These are phyloP conservation scores for Pseudonitzschia delicatissima DNA, from an alignment of 108 stramenopile species.

Conservation along the genomic window DNA sequence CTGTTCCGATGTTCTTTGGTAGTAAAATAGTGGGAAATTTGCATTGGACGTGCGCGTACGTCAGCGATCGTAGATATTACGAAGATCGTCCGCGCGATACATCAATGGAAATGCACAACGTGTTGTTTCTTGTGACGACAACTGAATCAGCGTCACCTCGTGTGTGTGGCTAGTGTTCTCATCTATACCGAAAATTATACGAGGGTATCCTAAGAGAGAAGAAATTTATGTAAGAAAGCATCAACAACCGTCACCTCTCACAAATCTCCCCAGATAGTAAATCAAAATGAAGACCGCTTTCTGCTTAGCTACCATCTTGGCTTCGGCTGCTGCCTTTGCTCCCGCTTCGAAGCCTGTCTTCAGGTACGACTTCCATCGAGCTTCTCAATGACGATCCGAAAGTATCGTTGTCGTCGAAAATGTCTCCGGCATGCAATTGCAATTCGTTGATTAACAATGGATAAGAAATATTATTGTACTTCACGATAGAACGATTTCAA, in stretches of 20 bases:
- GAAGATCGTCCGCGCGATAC: not conserved
- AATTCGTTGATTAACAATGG: too few species aligned
- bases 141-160: not conserved
- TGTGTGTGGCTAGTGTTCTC: slow-evolving; percentile 9
- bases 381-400: too few species aligned
- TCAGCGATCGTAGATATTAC: slow-evolving; percentile 2
- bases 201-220: too few species aligned
- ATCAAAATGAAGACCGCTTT: slow-evolving; percentile 42
- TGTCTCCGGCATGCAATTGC: too few species aligned
- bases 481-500: too few species aligned
- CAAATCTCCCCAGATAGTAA: slow-evolving; percentile 6
- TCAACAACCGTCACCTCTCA: not conserved
- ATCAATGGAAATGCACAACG: not conserved
- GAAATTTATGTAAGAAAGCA: too few species aligned
- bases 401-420: too few species aligned
- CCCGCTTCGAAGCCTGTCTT: slow-evolving; percentile 55
- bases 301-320: slow-evolving; percentile 40
- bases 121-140: slow-evolving; percentile 3
- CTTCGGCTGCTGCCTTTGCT: slow-evolving; percentile 55
- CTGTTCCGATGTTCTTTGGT: too few species aligned
- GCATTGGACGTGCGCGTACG: slow-evolving; percentile 1
- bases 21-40: too few species aligned
- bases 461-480: too few species aligned
- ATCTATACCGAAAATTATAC: too few species aligned
- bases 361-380: slow-evolving; percentile 31